Base-by-base conservation (phyloP, 1,284 basidiomycete species). In the Xanthoconium separans region DNA sequence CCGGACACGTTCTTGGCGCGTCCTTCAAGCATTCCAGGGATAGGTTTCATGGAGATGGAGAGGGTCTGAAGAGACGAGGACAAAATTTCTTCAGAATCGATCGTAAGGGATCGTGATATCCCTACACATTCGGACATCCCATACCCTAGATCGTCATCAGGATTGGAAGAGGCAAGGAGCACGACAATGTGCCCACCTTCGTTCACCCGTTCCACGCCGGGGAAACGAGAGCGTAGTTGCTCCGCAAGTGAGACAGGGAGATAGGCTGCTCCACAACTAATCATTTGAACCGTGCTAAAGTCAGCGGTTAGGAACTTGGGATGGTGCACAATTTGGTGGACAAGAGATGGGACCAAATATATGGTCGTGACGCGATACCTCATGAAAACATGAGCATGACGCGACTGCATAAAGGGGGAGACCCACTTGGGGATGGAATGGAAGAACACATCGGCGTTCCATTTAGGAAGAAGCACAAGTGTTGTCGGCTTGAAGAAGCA, bases 61-160 rank as follows among this genome's bases (percentile, higher is more conserved):
- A 87, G 72, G 0, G 88, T 89, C 87, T 91, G 47, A 36, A 29
- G 27, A 24, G 15, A 47, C 34, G 50, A 56, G 50, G 15, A 47
- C 34, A 50, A 56, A 50, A 20, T 13, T 37, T 16, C 22, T 30
- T 12, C 34, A 15, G 30, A 15, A 43, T 33, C 13, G 18, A 36
- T 1, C 12, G 22, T 11, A 31, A 16, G 24, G 6, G 10, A 22
- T 2, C 16, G 50, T 30, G 44, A 41, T 50, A 48, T 27, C 67
- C 83, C 56, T 65, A 89, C 88, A 51, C 73, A 73, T 79, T 91
- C 89, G 0, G 87, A 88, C 77, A 91, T 82, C 15, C 89, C 89
- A 61, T 87, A 91, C 0, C 87, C 87, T 85, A 58, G 6, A 12
- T 18, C 10, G 41, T 37, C 27, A 43, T 57, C 44, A 60, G 30